Evolutionary conservation across 1,284 basidiomycete species (phyloP).

Genomic region (Pascua sp.): DNA sequence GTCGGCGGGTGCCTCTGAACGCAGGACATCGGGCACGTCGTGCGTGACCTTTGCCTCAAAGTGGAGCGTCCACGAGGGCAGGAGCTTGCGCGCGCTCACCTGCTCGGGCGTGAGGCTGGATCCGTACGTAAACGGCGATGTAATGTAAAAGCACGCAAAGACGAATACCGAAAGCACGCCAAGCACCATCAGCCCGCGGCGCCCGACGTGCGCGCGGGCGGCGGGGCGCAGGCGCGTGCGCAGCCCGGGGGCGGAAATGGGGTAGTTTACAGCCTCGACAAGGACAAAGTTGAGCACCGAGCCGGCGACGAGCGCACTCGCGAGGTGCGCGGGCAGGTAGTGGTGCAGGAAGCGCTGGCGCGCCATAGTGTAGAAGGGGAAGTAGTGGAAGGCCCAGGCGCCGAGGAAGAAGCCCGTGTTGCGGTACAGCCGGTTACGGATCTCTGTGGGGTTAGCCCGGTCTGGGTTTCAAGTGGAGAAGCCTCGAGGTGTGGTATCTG

Average conservation of each 20-base stretch:
- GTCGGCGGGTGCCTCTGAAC: neutral
- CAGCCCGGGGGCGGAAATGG: slow-evolving; percentile 67
- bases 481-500: too few relatives aligned
- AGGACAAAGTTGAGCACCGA: slow-evolving; percentile 87
- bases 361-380: slow-evolving; percentile 97
- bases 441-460: slow-evolving; percentile 63
- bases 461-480: too few relatives aligned
- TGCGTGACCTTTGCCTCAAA: slow-evolving; percentile 40
- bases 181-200: slow-evolving; percentile 53
- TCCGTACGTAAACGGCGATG: slow-evolving; percentile 86
- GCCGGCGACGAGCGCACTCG: slow-evolving; percentile 86
- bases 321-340: slow-evolving; percentile 91
- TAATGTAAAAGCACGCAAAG: slow-evolving; percentile 67
- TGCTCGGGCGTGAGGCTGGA: slow-evolving; percentile 81
- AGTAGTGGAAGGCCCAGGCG: slow-evolving; percentile 93
- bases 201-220: slow-evolving; percentile 66
- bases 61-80: slow-evolving; percentile 46
- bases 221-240: slow-evolving; percentile 60
- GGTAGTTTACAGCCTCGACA: slow-evolving; percentile 89
- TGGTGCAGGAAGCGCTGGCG: slow-evolving; percentile 97
- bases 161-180: slow-evolving; percentile 58
- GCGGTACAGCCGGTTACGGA: slow-evolving; percentile 89
- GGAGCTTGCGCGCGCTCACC: slow-evolving; percentile 45
- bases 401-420: slow-evolving; percentile 92
- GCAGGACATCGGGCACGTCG: slow-evolving; percentile 1